These are phyloP conservation scores for Mycothermus thermophilus DNA, from an alignment of 495 filamentous ascomycete species.

Conservation along the genomic window DNA sequence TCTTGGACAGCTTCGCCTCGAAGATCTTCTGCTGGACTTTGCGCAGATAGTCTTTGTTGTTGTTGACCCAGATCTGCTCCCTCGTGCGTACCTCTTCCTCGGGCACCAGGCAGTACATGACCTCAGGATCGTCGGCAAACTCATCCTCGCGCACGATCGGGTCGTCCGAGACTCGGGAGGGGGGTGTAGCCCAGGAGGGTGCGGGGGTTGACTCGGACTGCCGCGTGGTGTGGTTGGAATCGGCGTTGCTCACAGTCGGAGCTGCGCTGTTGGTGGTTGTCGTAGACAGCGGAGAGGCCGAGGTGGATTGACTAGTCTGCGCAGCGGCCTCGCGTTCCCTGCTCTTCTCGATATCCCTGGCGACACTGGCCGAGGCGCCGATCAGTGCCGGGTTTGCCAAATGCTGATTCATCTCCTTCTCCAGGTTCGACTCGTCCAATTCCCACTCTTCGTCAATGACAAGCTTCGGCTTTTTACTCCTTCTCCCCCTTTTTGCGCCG, in stretches of 20 bases:
- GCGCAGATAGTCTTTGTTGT: conserved; percentile 82
- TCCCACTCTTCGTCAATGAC: conserved; percentile 35
- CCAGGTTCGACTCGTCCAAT: conserved; percentile 32
- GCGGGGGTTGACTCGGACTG: neutral
- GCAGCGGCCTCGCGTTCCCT: conserved; percentile 11
- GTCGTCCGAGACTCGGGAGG: conserved; percentile 24
- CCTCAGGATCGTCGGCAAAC: conserved; percentile 78
- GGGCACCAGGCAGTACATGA: conserved; percentile 58
- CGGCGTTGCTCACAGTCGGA: neutral
- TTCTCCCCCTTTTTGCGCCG: conserved; percentile 2
- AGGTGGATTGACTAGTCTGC: neutral
- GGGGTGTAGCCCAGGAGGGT: neutral
- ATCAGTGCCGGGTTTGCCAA: conserved; percentile 32
- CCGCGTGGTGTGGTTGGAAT: neutral
- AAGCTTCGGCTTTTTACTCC: conserved; percentile 14
- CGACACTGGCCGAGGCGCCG: conserved; percentile 23
- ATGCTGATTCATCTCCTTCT: conserved; percentile 37
- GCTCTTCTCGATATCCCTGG: conserved; percentile 16
- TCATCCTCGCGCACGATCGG: conserved; percentile 57
- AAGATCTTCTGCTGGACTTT: conserved; percentile 64
- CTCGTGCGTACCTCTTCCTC: conserved; percentile 60
- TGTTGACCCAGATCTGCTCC: conserved; percentile 82
- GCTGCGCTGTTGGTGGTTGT: neutral
- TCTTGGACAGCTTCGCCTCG: conserved; percentile 46
- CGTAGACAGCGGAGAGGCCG: too few species aligned